Conservation (phyloP, 2,329 filamentous ascomycete genomes). For the Arthrobotrys pseudoclavata region DNA sequence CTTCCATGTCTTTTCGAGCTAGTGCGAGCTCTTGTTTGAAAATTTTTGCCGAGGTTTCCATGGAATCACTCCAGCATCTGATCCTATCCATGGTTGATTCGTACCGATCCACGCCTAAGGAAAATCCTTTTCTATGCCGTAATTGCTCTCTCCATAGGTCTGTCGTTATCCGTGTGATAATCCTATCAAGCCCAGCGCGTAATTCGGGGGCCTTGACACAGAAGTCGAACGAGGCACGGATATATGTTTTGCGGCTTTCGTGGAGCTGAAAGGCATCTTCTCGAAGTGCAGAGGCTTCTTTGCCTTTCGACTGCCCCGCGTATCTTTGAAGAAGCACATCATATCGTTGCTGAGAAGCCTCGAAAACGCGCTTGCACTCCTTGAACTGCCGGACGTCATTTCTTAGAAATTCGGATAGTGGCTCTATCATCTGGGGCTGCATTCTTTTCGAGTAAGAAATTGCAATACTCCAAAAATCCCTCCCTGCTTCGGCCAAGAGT, state of each 20-base stretch:
- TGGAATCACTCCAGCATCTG: slow-evolving; percentile 90
- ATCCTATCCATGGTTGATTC: slow-evolving; percentile 89
- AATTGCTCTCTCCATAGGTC: slow-evolving; percentile 92
- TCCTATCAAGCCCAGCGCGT: slow-evolving; percentile 83
- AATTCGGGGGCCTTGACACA: slow-evolving; percentile 89
- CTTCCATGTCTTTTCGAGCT: slow-evolving; percentile 85
- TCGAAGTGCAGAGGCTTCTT: slow-evolving; percentile 88
- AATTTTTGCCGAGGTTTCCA: slow-evolving; percentile 87
- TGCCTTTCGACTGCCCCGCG: slow-evolving; percentile 86
- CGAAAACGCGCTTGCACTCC: slow-evolving; percentile 76
- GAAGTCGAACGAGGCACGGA: slow-evolving; percentile 94
- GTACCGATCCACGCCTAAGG: slow-evolving; percentile 75
- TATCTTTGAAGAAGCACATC: slow-evolving; percentile 86
- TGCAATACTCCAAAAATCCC: slow-evolving; percentile 87
- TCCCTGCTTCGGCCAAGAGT: slow-evolving; percentile 84
- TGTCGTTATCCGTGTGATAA: slow-evolving; percentile 85
- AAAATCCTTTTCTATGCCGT: slow-evolving; percentile 75
- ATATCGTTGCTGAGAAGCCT: slow-evolving; percentile 84
- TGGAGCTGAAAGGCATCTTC: slow-evolving; percentile 97
- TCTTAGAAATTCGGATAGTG: slow-evolving; percentile 81
- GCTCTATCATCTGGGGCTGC: slow-evolving; percentile 82
- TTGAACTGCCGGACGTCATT: slow-evolving; percentile 88
- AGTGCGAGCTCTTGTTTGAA: slow-evolving; percentile 85
- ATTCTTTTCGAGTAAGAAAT: slow-evolving; percentile 81
- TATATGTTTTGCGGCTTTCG: slow-evolving; percentile 88